Base-by-base conservation (phyloP, 2,329 filamentous ascomycete genomes). In the Trichoderma sp. region DNA sequence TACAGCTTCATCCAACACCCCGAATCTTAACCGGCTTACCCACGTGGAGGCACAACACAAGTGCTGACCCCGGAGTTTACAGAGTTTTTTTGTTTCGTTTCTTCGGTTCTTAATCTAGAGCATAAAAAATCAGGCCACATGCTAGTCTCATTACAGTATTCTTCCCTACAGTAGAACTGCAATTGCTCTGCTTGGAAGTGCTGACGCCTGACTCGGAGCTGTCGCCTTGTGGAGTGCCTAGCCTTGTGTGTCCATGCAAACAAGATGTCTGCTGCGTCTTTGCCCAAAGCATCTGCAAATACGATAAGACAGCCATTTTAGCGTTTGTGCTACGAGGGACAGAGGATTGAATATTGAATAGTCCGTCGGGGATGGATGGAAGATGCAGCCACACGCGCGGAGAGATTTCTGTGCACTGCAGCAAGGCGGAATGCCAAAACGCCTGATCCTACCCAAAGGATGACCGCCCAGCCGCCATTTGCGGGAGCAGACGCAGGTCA, bases 51-150 rank as follows among this genome's bases (percentile, higher is more conserved):
- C 41, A 35, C 60, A 56, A 71, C 33, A 50, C 24, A 71, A 71
- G 67, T 62, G 67, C 67, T 71, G 67, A 71, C 41, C 38, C 38
- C 45, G 27, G 45, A 14, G 41, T 33, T 12, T 68, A 24, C 59
- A 69, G 27, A 38, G 31, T 69, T 71, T 71, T 69, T 71, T 71
- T 21, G 69, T 64, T 72, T 72, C 59, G 69, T 72, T 72, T 72
- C 68, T 72, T 72, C 68, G 11, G 5, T 24, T 68, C 45, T 50
- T 50, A 16, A 53, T 53, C 24, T 45, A 53, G 65, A 67, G 53
- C 65, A 53, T 29, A 41, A 63, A 63, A 38, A 38, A 38, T 29
- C 16, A 38, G 14, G 6, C 59, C 68, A 63, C 14, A 21, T 33
- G 27, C 65, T 68, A 68, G 65, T 68, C 41, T 68, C 65, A 9